Conservation (phyloP, 306 rosid species). For the Nissolia schottii region DNA sequence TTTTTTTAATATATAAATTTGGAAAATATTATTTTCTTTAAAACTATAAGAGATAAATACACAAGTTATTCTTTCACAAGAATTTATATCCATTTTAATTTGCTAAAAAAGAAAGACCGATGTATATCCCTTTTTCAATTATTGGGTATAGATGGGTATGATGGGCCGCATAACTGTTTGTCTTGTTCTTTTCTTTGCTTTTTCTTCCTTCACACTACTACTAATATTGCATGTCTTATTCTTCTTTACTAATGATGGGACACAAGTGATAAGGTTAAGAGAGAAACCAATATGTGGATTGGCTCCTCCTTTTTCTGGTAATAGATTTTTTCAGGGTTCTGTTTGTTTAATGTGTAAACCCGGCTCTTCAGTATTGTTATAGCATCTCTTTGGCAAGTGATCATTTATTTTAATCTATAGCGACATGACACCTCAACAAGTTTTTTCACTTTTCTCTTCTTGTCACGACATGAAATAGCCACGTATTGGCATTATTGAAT, state of each 20-base stretch:
- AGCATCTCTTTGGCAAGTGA: background rate
- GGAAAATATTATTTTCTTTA: too few species aligned
- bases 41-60: background rate
- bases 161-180: background rate
- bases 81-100: background rate
- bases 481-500: too few species aligned
- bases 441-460: too few species aligned
- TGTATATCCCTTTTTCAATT: background rate
- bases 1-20: too few species aligned
- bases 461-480: too few species aligned
- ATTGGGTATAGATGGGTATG: slow-evolving; percentile 22
- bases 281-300: background rate
- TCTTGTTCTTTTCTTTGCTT: background rate
- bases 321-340: background rate
- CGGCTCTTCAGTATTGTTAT: background rate
- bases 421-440: too few species aligned
- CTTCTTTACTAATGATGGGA: slow-evolving; percentile 33
- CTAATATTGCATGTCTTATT: slow-evolving; percentile 30
- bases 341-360: background rate
- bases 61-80: background rate
- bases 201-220: background rate
- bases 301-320: slow-evolving; percentile 14
- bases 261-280: slow-evolving; percentile 21
- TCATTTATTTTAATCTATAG: background rate
- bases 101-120: background rate